Base-by-base conservation (phyloP, 177 flowering plant species). In the Vitis hybrid region DNA sequence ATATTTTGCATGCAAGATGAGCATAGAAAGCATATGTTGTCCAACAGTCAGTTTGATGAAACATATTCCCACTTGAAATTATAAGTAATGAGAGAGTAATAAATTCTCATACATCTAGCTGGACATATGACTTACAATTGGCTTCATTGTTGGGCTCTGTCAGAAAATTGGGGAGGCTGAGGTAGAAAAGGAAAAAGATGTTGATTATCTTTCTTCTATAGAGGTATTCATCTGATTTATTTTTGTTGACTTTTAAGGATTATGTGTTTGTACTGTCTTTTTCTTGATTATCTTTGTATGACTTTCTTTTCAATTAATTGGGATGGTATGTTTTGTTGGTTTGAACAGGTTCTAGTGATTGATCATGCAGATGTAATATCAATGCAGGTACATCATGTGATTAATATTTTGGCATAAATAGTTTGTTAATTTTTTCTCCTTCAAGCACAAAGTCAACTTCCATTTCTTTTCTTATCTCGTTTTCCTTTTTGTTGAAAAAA, bases 331-430 rank as follows among this genome's bases (percentile, higher is more conserved):
- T 72, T 65, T 68, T 10, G 10, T 52, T 74, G 67, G 22, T 69
- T 10, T 70, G 59, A 60, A 56, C 86, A 94, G 98, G 85, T 94
- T 68, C 79, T 94, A 58, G 73, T 94, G 31, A 76, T 93, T 68
- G 99, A 94, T 82, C 92, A 94, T 82, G 97, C 97, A 67, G 97
- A 94, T 81, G 87, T 94, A 49, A 85, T 94, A 75, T 74, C 87
- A 62, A 91, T 93, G 97, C 99, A 94, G 97, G 97, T 92, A 78
- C 13, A 54, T 15, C 15, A 45, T 31, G 18, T 48, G 59, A 55
- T 65, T 31, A 49, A 26, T 61, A 10, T 66, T 31, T 68, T 50
- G 34, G 31, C 15, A 54, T 52, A 20, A 67, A 58, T 66, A 5
- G 64, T 20, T 65, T 50, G 39, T 31, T 8, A 8, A 50, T 50